These are phyloP conservation scores for Chlamydomonas reinhardtii DNA, from an alignment of 163 green algal species.

Conservation along the genomic window DNA sequence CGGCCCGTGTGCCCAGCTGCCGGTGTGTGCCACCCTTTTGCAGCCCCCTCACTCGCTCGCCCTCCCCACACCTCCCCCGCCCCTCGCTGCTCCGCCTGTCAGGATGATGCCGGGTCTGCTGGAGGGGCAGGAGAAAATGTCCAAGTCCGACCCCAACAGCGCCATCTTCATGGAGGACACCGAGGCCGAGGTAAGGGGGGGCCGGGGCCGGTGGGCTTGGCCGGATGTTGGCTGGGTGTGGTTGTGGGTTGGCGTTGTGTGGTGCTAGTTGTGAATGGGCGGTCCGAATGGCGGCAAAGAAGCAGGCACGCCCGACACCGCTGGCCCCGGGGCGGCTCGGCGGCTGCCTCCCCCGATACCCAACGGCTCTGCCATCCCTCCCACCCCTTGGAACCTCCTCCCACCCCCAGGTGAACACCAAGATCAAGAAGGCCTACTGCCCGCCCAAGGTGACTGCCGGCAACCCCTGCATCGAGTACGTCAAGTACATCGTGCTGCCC, in stretches of 20 bases:
- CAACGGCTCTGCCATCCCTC: too few species aligned
- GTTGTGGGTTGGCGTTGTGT: too few species aligned
- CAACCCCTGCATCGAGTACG: conserved; percentile 97
- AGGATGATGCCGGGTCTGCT: conserved; percentile 91
- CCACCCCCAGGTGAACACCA: conserved; percentile 83
- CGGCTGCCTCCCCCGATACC: neutral
- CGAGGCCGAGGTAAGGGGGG: conserved; percentile 75
- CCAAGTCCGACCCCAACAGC: conserved; percentile 96
- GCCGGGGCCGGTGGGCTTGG: too few species aligned
- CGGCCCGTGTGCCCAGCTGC: too few species aligned
- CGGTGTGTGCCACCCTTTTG: too few species aligned
- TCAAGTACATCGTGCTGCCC: conserved; percentile 93
- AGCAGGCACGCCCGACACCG: too few species aligned
- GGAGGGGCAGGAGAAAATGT: conserved; percentile 99
- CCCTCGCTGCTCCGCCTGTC: neutral
- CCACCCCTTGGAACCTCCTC: neutral
- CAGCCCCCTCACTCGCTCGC: neutral
- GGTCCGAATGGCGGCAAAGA: too few species aligned
- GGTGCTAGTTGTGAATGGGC: too few species aligned
- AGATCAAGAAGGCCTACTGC: conserved; percentile 99
- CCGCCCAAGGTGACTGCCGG: conserved; percentile 84
- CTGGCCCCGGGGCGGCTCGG: too few species aligned
- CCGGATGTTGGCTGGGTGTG: too few species aligned
- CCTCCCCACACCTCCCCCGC: too few species aligned
- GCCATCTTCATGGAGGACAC: conserved; percentile 99